A percentile compares a stretch with the other conserved stretches of the same genome.
Evolutionary conservation across 768 basidiomycete species (phyloP).

Genomic region (Macrolepiota albuminosa): DNA sequence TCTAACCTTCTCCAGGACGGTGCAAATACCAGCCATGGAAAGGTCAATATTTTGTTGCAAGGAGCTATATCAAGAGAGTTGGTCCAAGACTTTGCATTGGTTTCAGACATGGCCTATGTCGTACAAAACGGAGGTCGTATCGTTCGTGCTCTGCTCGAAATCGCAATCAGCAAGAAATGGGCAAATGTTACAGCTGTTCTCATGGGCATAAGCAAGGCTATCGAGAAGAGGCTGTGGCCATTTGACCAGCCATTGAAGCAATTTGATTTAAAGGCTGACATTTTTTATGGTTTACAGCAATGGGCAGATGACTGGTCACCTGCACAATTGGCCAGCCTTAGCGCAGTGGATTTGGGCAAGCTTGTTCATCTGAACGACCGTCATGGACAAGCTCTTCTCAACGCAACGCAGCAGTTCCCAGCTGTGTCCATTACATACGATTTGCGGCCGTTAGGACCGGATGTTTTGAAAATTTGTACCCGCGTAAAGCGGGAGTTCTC

Average conservation of each 20-base stretch:
- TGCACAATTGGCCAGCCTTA: slow-evolving; percentile 63
- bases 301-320: slow-evolving; percentile 82
- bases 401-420: slow-evolving; percentile 85
- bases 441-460: slow-evolving; percentile 78
- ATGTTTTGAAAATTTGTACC: slow-evolving; percentile 75
- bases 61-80: slow-evolving; percentile 75
- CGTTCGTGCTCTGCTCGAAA: slow-evolving; percentile 89
- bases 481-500: slow-evolving; percentile 63
- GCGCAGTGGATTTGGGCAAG: slow-evolving; percentile 66
- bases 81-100: slow-evolving; percentile 93
- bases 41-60: slow-evolving; percentile 95
- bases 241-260: slow-evolving; percentile 89
- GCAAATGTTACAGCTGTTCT: slow-evolving; percentile 75
- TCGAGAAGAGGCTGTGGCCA: slow-evolving; percentile 92
- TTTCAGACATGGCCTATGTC: slow-evolving; percentile 92
- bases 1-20: slow-evolving; percentile 44
- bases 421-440: slow-evolving; percentile 57
- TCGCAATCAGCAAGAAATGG: slow-evolving; percentile 91
- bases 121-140: slow-evolving; percentile 96
- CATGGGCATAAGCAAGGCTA: slow-evolving; percentile 88
- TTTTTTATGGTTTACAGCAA: slow-evolving; percentile 69
- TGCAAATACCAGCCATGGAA: slow-evolving; percentile 52
- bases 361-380: slow-evolving; percentile 82
- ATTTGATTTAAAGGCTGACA: slow-evolving; percentile 70
- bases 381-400: slow-evolving; percentile 75